These are phyloP conservation scores for Torulaspora franciscae DNA, from an alignment of 805 yeast genomes.

Conservation along the genomic window DNA sequence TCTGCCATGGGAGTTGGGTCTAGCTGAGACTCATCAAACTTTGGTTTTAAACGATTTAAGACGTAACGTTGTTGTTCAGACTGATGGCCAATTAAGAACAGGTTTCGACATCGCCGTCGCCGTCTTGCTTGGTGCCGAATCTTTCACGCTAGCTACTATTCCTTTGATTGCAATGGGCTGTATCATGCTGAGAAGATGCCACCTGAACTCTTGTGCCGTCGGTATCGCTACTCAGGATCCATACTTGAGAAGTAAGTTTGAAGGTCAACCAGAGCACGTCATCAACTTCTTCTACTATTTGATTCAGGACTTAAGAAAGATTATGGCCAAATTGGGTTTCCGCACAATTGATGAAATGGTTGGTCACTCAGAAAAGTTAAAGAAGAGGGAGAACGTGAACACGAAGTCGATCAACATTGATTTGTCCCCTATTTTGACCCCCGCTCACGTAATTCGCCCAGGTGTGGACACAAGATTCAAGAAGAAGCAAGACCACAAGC, in stretches of 20 bases:
- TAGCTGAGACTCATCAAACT: conserved; percentile 97
- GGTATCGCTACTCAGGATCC: conserved; percentile 99
- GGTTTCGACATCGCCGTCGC: conserved; percentile 98
- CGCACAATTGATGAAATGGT: conserved; percentile 97
- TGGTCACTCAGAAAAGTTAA: conserved; percentile 89
- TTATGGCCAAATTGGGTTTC: conserved; percentile 94
- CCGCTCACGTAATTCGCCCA: conserved; percentile 93
- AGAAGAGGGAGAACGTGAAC: conserved; percentile 79
- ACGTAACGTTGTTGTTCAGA: conserved; percentile 91
- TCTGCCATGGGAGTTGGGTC: conserved; percentile 97
- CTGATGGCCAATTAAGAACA: conserved; percentile 97
- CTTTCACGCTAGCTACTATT: conserved; percentile 96
- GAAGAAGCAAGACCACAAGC: conserved; percentile 88
- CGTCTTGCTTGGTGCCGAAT: conserved; percentile 94
- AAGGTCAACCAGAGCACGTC: conserved; percentile 97
- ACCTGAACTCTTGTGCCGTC: conserved; percentile 90
- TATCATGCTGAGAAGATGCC: conserved; percentile 93
- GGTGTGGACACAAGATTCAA: conserved; percentile 93
- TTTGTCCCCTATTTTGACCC: conserved; percentile 88
- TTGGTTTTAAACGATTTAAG: conserved; percentile 91
- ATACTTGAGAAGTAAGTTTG: conserved; percentile 80
- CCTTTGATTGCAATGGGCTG: conserved; percentile 98
- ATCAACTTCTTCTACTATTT: conserved; percentile 95
- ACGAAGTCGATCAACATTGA: conserved; percentile 90
- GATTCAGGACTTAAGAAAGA: conserved; percentile 83